Conservation (phyloP, 164 flowering plant genomes). For the Vitis cinerea region DNA sequence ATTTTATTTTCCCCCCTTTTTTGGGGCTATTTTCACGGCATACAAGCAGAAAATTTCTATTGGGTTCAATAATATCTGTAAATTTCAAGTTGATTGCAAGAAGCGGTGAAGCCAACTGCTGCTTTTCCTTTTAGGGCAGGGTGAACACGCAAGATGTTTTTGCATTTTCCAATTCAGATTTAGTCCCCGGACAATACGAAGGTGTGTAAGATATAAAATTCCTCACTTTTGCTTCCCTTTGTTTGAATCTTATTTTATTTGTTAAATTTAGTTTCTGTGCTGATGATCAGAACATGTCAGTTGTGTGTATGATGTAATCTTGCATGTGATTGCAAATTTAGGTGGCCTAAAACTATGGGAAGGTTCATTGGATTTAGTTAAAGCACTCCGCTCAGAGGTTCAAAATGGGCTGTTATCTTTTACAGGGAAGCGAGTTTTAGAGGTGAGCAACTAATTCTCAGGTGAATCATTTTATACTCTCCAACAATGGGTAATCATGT, state of each 20-base stretch:
- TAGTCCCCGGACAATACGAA: conserved; percentile 96
- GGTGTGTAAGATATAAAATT: conserved; percentile 35
- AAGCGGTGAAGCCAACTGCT: background rate
- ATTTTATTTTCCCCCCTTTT: background rate
- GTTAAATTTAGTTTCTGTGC: background rate
- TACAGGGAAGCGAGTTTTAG: conserved; percentile 73
- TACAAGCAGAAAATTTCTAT: no score
- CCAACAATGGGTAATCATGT: background rate
- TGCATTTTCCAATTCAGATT: conserved; percentile 76
- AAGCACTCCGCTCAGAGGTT: conserved; percentile 56
- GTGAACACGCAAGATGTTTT: conserved; percentile 86
- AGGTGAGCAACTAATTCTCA: conserved; percentile 63
- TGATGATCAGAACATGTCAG: background rate
- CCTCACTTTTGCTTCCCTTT: background rate
- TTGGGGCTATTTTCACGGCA: no score
- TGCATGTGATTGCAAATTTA: conserved; percentile 16
- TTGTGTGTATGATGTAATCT: background rate
- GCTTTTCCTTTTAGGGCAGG: conserved; percentile 55
- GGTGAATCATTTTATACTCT: conserved; percentile 27
- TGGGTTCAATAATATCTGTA: background rate
- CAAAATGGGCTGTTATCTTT: conserved; percentile 48
- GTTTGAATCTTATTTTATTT: background rate
- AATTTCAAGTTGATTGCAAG: background rate
- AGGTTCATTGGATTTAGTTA: conserved; percentile 84
- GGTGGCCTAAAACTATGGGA: conserved; percentile 99